Conservation (phyloP, 2,329 filamentous ascomycete genomes). For the Neonectria hederae region DNA sequence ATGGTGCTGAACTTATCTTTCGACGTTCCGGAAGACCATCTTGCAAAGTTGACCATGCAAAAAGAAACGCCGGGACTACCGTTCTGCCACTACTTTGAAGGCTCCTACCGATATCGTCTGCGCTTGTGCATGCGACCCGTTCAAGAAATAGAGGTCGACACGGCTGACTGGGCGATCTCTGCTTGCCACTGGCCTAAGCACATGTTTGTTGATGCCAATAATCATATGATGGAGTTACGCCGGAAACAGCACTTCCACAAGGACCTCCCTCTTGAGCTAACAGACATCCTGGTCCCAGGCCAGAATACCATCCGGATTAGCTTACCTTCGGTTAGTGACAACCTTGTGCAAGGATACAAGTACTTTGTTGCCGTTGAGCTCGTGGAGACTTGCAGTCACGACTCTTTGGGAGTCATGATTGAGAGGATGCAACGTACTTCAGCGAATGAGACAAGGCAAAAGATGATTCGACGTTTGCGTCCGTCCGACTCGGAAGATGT, state of each 20-base stretch:
- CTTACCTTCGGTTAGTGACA: slow-evolving; percentile 43
- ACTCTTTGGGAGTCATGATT: slow-evolving; percentile 54
- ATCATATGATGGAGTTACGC: slow-evolving; percentile 63
- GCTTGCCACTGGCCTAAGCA: slow-evolving; percentile 76
- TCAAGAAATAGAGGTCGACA: slow-evolving; percentile 43
- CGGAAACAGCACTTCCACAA: slow-evolving; percentile 78
- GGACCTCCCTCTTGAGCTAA: slow-evolving; percentile 81
- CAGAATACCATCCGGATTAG: slow-evolving; percentile 69
- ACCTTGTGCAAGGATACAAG: slow-evolving; percentile 27
- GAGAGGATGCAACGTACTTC: slow-evolving; percentile 50
- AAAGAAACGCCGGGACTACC: slow-evolving; percentile 44
- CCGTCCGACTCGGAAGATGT: slow-evolving; percentile 64
- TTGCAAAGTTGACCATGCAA: slow-evolving; percentile 49
- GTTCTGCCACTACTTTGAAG: slow-evolving; percentile 55
- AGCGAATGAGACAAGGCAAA: slow-evolving; percentile 59
- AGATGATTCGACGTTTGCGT: slow-evolving; percentile 63
- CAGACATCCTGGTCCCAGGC: slow-evolving; percentile 65
- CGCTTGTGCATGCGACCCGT: slow-evolving; percentile 63
- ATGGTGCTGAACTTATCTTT: slow-evolving; percentile 59
- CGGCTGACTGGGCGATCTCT: slow-evolving; percentile 69
- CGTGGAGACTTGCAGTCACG: slow-evolving; percentile 64
- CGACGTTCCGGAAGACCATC: slow-evolving; percentile 49
- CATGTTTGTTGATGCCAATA: slow-evolving; percentile 76
- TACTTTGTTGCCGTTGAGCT: slow-evolving; percentile 77
- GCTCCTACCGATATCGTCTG: slow-evolving; percentile 72